Evolutionary conservation across 1,284 basidiomycete genomes (phyloP), one percentile per base, ranked within the genome.

Genomic region (Irpex rosettiformis): DNA sequence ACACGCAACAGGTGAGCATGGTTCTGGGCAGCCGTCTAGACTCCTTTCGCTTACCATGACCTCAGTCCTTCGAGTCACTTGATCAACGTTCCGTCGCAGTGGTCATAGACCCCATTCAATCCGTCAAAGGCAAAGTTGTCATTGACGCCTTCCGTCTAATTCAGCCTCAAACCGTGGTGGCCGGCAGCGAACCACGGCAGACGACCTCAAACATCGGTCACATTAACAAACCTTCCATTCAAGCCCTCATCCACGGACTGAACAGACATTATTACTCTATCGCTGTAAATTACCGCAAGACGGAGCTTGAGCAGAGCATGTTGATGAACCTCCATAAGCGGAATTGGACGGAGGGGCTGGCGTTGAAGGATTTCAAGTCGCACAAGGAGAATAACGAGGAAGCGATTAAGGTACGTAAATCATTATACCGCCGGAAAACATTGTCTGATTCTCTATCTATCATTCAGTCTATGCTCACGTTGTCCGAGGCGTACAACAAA

Each of bases 141-240:
- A 98, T 99, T 65, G 97, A 99, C 76, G 97, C 97, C 5, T 99
- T 99, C 83, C 90, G 97, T 62, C 88, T 94, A 48, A 98, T 98
- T 76, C 90, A 91, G 70, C 92, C 95, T 30, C 87, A 92, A 66
- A 82, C 86, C 51, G 87, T 96, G 63, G 84, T 93, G 42, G 79
- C 93, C 66, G 96, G 97, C 58, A 90, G 94, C 62, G 97, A 99
- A 76, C 93, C 95, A 16, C 85, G 97, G 28, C 97, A 99, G 74
- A 98, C 95, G 56, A 99, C 97, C 11, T 95, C 93, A 45, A 99
- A 99, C 72, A 96, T 99, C 61, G 97, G 97, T 10, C 96, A 98
- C 72, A 91, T 99, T 72, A 97, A 97, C 77, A 98, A 99, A 75
- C 97, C 97, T 13, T 94, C 91, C 58, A 99, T 99, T 72, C 97